A percentile compares a stretch with the other conserved stretches of the same genome.
Evolutionary conservation across 495 filamentous ascomycete species (phyloP).

Genomic region (Neurospora terricola): DNA sequence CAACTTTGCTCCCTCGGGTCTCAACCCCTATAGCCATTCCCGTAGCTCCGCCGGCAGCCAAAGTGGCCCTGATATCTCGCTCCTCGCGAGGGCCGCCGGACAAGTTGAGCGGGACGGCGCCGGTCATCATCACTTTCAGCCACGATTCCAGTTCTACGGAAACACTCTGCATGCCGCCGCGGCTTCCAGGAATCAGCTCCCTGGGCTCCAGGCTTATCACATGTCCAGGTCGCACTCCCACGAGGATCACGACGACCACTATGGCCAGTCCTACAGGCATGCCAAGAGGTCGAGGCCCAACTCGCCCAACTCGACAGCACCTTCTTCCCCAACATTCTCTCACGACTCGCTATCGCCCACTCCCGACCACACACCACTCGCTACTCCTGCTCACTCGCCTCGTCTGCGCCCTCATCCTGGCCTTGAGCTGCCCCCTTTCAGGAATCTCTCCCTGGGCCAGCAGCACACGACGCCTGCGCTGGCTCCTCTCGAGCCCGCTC

Average conservation of each 20-base stretch:
- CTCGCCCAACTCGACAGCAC: conserved; percentile 89
- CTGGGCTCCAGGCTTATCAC: conserved; percentile 76
- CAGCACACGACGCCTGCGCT: conserved; percentile 67
- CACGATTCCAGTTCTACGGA: conserved; percentile 49
- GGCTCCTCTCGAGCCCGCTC: conserved; percentile 81
- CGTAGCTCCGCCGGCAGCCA: conserved; percentile 36
- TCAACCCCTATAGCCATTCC: conserved; percentile 58
- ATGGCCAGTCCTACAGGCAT: conserved; percentile 49
- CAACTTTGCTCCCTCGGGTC: conserved; percentile 44
- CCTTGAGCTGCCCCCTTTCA: conserved; percentile 73
- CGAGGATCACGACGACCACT: conserved; percentile 62
- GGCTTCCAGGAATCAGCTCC: conserved; percentile 49
- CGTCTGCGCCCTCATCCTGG: conserved; percentile 67
- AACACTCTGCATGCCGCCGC: conserved; percentile 40
- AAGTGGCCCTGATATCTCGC: conserved; percentile 63
- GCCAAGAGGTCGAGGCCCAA: conserved; percentile 84
- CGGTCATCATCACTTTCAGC: conserved; percentile 44
- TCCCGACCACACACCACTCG: conserved; percentile 91
- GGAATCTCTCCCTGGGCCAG: conserved; percentile 76
- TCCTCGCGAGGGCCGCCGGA: conserved; percentile 85
- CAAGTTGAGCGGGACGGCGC: conserved; percentile 69
- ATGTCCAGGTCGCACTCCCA: conserved; percentile 91
- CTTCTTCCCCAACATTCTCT: conserved; percentile 95
- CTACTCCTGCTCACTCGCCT: conserved; percentile 91
- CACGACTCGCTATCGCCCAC: conserved; percentile 94